Evolutionary conservation across 306 rosid genomes (phyloP), one percentile per base, ranked within the genome.

Genomic region (Oxytropis ochrocephala): DNA sequence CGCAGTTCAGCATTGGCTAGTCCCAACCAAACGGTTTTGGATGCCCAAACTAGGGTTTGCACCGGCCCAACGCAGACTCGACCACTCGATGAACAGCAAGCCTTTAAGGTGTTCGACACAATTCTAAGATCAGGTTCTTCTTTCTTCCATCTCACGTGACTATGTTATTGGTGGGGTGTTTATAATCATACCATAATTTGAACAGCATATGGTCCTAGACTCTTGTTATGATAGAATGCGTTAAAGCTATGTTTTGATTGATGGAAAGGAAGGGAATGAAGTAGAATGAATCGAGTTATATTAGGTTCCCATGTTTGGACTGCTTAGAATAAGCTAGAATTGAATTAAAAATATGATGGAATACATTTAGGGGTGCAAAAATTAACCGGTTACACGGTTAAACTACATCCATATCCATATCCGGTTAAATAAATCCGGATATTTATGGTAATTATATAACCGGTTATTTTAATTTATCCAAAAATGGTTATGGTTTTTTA

Each of bases 11-110:
- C 64, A n/a, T 49, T 87, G 6, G 75, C 76, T 71, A 84, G 48
- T 75, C 97, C 98, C 8, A 94, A 94, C 63, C 89, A 81, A 85
- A 90, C 95, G 18, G 85, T 94, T 70, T 71, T 87, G 79, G 98
- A 90, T 12, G 98, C 97, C 11, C 97, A 94, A 81, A 78, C 88
- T 70, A 84, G 89, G 89, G 97, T 94, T 80, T 94, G 98, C 67
- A 94, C 98, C 0, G 97, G 98, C 5, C 98, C 98, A 5, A 85
- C 86, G 11, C 96, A 88, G 83, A 94, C 97, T 64, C 83, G 77
- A 12, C 96, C 97, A 18, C 97, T 94, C 48, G 64, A 73, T 9
- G 98, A 90, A 24, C 87, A 86, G 7, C 96, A 94, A 69, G 97
- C 97, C 56, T 74, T 87, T 55, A 90, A 81, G 80, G 98, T 94